Percentiles rank a stretch among this genome's conserved stretches.
These are phyloP conservation scores for Macrocybe gigantea DNA, from an alignment of 768 basidiomycete genomes.

Conservation along the genomic window DNA sequence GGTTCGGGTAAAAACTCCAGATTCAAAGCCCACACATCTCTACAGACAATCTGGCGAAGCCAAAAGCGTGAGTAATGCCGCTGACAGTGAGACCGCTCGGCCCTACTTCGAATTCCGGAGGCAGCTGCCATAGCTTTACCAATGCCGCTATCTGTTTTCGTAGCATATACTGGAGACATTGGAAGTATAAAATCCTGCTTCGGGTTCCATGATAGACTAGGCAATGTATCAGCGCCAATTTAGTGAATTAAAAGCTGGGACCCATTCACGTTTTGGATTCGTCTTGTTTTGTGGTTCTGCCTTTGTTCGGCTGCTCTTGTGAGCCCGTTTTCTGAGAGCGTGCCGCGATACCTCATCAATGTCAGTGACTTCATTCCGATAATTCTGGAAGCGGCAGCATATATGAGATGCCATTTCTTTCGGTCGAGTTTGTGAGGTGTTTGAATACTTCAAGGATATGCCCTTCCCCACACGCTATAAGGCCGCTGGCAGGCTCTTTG, in stretches of 20 bases:
- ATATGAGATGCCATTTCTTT: background rate
- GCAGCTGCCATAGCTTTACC: slow-evolving; percentile 60
- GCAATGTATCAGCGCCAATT: slow-evolving; percentile 1
- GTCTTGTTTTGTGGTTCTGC: slow-evolving; percentile 43
- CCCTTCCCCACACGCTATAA: slow-evolving; percentile 85
- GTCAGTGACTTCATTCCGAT: slow-evolving; percentile 75
- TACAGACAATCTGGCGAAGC: slow-evolving; percentile 55
- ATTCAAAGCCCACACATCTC: slow-evolving; percentile 78
- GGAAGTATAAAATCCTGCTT: slow-evolving; percentile 75
- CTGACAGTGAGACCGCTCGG: slow-evolving; percentile 1
- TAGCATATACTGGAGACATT: slow-evolving; percentile 78
- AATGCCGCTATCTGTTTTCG: slow-evolving; percentile 70
- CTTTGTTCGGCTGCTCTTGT: slow-evolving; percentile 54
- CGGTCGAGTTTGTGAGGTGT: background rate
- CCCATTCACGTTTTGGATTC: slow-evolving; percentile 49
- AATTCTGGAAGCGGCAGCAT: slow-evolving; percentile 45
- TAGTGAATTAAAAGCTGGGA: slow-evolving; percentile 1
- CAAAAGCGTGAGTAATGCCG: slow-evolving; percentile 1
- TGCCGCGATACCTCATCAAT: slow-evolving; percentile 59
- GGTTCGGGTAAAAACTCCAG: slow-evolving; percentile 56
- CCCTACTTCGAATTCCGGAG: slow-evolving; percentile 71
- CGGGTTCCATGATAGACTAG: slow-evolving; percentile 81
- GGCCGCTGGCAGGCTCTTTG: slow-evolving; percentile 75
- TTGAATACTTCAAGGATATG: slow-evolving; percentile 75
- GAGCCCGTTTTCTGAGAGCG: slow-evolving; percentile 55